Evolutionary conservation across 2,329 filamentous ascomycete genomes (phyloP).

Genomic region (Zymoseptoria passerinii): DNA sequence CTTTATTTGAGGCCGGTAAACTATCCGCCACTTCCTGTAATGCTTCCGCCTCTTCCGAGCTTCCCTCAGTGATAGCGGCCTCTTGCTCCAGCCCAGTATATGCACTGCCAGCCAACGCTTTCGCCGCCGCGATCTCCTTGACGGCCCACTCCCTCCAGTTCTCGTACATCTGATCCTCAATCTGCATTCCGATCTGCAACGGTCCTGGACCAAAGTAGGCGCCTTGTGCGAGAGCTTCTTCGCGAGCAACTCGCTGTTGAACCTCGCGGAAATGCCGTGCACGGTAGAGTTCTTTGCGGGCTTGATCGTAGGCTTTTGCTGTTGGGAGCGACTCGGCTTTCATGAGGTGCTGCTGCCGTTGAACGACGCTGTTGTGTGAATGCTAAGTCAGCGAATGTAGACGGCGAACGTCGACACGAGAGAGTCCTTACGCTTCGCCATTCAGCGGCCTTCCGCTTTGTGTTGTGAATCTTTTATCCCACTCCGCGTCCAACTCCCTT

Average conservation of each 20-base stretch:
- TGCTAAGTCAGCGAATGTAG: neutral
- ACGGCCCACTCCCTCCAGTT: constrained; percentile 76
- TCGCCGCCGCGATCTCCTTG: constrained; percentile 42
- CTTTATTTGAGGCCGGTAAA: constrained; percentile 27
- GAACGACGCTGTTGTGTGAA: constrained; percentile 61
- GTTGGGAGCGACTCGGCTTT: constrained; percentile 34
- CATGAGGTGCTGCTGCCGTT: constrained; percentile 83
- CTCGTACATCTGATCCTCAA: constrained; percentile 75
- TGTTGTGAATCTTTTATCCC: constrained; percentile 41
- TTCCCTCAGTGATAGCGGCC: constrained; percentile 24
- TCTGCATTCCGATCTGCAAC: constrained; percentile 67
- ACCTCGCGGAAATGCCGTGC: constrained; percentile 76
- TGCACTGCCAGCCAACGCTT: constrained; percentile 41
- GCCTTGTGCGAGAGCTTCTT: constrained; percentile 79
- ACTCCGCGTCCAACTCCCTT: constrained; percentile 40
- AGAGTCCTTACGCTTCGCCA: constrained; percentile 41
- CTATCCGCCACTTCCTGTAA: constrained; percentile 29
- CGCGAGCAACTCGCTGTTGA: constrained; percentile 69
- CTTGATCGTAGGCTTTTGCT: constrained; percentile 71
- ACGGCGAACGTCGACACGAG: neutral
- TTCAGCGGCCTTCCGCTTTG: constrained; percentile 70
- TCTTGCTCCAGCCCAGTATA: constrained; percentile 32
- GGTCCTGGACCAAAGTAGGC: constrained; percentile 78
- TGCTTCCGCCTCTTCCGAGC: constrained; percentile 28
- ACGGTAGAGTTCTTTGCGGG: constrained; percentile 83